Evolutionary conservation across 2,329 filamentous ascomycete genomes (phyloP).

Genomic region (Cladosporium halotolerans): DNA sequence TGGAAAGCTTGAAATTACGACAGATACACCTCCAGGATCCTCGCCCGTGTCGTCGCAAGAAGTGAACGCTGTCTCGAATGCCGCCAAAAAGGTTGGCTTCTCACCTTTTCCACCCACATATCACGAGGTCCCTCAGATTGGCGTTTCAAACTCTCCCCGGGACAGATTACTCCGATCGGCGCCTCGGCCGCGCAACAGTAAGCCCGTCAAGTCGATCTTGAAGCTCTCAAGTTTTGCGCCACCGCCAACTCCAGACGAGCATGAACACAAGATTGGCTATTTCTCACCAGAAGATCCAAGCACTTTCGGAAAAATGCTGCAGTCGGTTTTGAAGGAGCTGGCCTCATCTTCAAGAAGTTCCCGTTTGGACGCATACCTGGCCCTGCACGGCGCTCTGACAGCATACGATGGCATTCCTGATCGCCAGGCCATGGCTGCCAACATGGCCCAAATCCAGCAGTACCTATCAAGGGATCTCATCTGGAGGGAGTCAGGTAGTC

Average conservation of each 20-base stretch:
- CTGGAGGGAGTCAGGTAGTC: conserved; percentile 45
- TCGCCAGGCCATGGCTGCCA: conserved; percentile 62
- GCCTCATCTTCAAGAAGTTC: conserved; percentile 65
- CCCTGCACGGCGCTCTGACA: conserved; percentile 68
- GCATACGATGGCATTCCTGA: conserved; percentile 78
- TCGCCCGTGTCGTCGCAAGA: conserved; percentile 28
- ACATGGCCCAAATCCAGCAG: conserved; percentile 69
- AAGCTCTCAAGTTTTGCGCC: conserved; percentile 54
- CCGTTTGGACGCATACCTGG: conserved; percentile 79
- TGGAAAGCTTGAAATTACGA: background rate
- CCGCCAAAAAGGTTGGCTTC: conserved; percentile 56
- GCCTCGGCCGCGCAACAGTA: conserved; percentile 46
- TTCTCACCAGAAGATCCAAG: conserved; percentile 44
- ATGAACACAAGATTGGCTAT: conserved; percentile 36
- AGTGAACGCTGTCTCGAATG: conserved; percentile 32
- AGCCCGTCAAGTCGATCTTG: conserved; percentile 68
- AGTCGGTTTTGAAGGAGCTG: conserved; percentile 76
- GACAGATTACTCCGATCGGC: conserved; percentile 32
- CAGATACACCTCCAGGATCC: conserved; percentile 19
- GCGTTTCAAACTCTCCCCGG: conserved; percentile 36
- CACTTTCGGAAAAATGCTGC: conserved; percentile 71
- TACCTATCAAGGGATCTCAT: conserved; percentile 80
- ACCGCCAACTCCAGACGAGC: conserved; percentile 32
- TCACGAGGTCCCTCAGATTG: conserved; percentile 26
- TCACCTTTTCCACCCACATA: conserved; percentile 50